Evolutionary conservation across 768 basidiomycete species (phyloP), one percentile per base, ranked within the genome.

Genomic region (Tylopilus subfusipes): DNA sequence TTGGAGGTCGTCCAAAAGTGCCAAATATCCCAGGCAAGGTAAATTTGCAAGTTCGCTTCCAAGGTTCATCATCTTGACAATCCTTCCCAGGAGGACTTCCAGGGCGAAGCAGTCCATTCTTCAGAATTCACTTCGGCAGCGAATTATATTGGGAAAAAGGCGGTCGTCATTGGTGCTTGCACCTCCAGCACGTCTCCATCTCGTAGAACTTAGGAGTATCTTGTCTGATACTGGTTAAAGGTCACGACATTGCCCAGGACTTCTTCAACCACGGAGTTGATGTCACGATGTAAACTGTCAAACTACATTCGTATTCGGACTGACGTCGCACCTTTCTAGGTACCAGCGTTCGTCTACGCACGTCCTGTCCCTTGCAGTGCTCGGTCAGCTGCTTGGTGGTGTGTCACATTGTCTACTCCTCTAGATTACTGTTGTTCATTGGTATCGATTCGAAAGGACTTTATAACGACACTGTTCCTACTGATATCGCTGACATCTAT

Each of bases 131-230:
- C 74, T 21, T 71, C 72, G 6, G 81, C 81, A 0, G 56, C 68
- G 2, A 78, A 78, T 30, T 78, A 80, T 58, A 54, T 69, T 7
- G 84, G 84, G 8, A 86, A 87, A 73, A 85, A 82, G 59, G 84
- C 80, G 6, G 73, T 87, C 1, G 74, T 88, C n/a, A 73, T 89
- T 3, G 86, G 87, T 14, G 79, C 85, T n/a, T 82, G 82, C 40
- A 85, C 80, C 48, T 84, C 85, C 19, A 78, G 79, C 79, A 61
- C n/a, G 67, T 56, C 21, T 12, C n/a, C 2, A 16, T 49, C 12
- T 29, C 22, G 33, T n/a, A n/a, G n/a, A 30, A 14, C 5, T 19
- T 11, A 6, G 39, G 10, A 18, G 3, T 25, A 56, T 51, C 22
- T 22, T 52, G 24, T 54, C 55, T 55, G 22, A 65, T 58, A 55